Base-by-base conservation (phyloP, 176 grass and related monocot species). In the Triticum aestivum region DNA sequence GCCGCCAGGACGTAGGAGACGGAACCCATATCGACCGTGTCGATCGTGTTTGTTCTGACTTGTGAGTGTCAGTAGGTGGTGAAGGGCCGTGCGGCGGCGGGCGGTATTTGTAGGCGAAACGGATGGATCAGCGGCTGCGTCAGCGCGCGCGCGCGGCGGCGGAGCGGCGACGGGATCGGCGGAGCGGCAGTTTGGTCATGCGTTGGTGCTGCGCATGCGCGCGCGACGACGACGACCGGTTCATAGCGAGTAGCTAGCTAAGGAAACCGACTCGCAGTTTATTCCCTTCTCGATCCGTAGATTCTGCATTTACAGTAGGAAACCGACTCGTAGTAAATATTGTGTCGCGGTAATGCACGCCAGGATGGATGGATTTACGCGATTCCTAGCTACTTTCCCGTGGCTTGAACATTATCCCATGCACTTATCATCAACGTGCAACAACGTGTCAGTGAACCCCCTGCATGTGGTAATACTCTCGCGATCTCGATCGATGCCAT, bases 131-230 rank as follows among this genome's bases (percentile, higher is more conserved):
- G 61, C 78, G 77, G 4, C 59, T 23, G 56, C 35, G 35, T 61
- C 34, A 54, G 58, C 77, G 33, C 11, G 77, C 59, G 77, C 37
- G 65, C 18, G 70, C 20, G 65, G 51, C 51, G 51, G 51, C 51
- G 15, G 52, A 2, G 18, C 52, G 52, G 52, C 52, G 52, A 21
- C 54, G 15, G 14, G 73, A 52, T 52, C 49, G 39, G 39, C 39
- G 39, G 44, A 52, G 44, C 42, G 26, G 49, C 73, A 45, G 73
- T 75, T 75, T 11, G 73, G 44, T 75, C 73, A 75, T 75, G 73
- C 72, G 42, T 51, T 75, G 72, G 42, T 29, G 72, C 42, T 29
- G 72, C 23, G 72, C 41, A 73, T 73, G 39, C 18, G 54, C 18
- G 54, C 18, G 54, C 44, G 44, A 35, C 44, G 44, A 59, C 54